Evolutionary conservation across 2,329 filamentous ascomycete genomes (phyloP), one percentile per base, ranked within the genome.

Genomic region (Sarocladium strictum): DNA sequence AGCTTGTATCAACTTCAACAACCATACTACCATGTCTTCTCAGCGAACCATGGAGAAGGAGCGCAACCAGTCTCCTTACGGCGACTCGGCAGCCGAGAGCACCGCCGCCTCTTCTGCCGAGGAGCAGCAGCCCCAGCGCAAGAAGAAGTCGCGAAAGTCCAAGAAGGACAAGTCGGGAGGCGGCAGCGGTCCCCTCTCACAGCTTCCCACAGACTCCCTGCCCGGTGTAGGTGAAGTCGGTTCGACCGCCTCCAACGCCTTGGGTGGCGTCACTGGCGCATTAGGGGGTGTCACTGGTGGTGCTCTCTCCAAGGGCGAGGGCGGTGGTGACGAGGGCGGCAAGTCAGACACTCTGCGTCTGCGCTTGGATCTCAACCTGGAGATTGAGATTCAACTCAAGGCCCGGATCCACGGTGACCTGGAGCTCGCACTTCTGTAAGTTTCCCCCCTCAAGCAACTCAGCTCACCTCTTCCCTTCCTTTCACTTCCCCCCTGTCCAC

Each of bases 401-500:
- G 89, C 89, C 19, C 86, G 86, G 69, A 91, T 94, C 60, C 85
- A 91, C 63, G 90, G 90, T 65, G 90, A 95, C 72, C 72, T 95
- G 59, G 91, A 89, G 32, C 71, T 94, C 60, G 86, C 85, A 59
- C 77, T 94, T 61, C 71, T 81, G 77, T 81, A 72, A 69, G 77
- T 75, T 11, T 12, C 37, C 47, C 43, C n/a, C 43, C 12, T 23
- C 4, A 27, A 7, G n/a, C 23, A 12, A 3, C n/a, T 27, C 17
- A 32, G 24, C 11, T 33, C 53, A 53, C 15, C 41, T 41, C 37
- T 33, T 43, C 41, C 19, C 43, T 38, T 53, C 41, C 47, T 53
- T 29, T 55, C 41, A 50, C 37, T 57, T 27, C 54, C 27, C 53
- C 51, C 53, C 41, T 53, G 53, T 47, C 55, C 53, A 51, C 55